phyloP scores from a whole-genome alignment of 345 rosid genomes.

The Viola odorata region DNA sequence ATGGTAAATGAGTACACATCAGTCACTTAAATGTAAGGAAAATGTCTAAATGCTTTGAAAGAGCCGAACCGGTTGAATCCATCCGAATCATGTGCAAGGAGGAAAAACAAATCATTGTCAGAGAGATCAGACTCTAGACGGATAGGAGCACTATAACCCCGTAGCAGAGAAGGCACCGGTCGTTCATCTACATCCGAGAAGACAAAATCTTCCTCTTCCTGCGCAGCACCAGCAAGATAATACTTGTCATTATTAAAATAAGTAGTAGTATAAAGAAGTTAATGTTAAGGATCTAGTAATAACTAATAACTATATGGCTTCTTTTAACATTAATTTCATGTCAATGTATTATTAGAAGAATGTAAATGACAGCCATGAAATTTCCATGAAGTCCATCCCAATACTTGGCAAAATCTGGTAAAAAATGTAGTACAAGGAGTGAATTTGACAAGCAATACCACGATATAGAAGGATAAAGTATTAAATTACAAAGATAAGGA shows the following conservation, averaged over 20 bases:
- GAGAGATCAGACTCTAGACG: constrained; percentile 86
- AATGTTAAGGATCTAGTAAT: neutral
- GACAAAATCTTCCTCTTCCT: constrained; percentile 94
- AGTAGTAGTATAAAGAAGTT: neutral
- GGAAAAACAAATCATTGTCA: constrained; percentile 76
- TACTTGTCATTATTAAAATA: neutral
- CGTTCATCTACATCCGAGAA: constrained; percentile 65
- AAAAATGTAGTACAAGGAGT: neutral
- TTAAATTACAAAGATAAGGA: neutral
- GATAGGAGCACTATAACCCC: constrained; percentile 91
- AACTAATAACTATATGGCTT: neutral
- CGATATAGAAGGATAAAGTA: neutral
- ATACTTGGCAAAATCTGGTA: neutral
- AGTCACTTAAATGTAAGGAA: constrained; percentile 6
- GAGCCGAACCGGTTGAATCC: constrained; percentile 84
- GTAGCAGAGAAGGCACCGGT: constrained; percentile 83
- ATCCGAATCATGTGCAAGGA: constrained; percentile 88
- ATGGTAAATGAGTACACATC: constrained; percentile 1
- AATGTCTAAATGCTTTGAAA: constrained; percentile 8
- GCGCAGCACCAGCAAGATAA: constrained; percentile 27
- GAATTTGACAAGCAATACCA: neutral
- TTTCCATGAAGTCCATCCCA: neutral
- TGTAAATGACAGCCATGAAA: neutral
- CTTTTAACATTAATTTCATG: neutral
- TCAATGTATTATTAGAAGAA: neutral